Evolutionary conservation across 768 basidiomycete species (phyloP).

Genomic region (Clavulina sp.): DNA sequence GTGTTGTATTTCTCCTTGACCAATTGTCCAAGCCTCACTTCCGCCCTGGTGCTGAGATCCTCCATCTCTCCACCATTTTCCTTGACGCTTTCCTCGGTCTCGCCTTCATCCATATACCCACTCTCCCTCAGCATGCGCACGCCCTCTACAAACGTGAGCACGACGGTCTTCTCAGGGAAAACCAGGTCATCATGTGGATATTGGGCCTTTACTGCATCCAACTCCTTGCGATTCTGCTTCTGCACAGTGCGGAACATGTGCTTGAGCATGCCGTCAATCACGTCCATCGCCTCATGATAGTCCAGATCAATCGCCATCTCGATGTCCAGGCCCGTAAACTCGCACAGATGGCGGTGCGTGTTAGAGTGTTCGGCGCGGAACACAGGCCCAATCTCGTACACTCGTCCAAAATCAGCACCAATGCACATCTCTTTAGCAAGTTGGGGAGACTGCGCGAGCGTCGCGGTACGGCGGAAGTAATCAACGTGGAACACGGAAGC

Average conservation of each 20-base stretch:
- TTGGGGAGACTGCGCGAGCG: slow-evolving; percentile 90
- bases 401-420: slow-evolving; percentile 91
- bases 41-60: slow-evolving; percentile 65
- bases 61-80: neutral
- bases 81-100: neutral
- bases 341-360: slow-evolving; percentile 93
- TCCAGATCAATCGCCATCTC: slow-evolving; percentile 98
- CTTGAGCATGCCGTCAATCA: slow-evolving; percentile 68
- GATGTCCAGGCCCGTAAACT: slow-evolving; percentile 95
- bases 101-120: slow-evolving; percentile 37
- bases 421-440: slow-evolving; percentile 98
- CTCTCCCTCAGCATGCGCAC: slow-evolving; percentile 65
- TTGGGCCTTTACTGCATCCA: slow-evolving; percentile 61
- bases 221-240: slow-evolving; percentile 60
- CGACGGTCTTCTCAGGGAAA: slow-evolving; percentile 70
- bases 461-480: slow-evolving; percentile 94
- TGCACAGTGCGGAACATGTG: slow-evolving; percentile 71
- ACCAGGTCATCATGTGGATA: slow-evolving; percentile 93
- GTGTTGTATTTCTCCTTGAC: slow-evolving; percentile 88
- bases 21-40: slow-evolving; percentile 77
- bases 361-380: slow-evolving; percentile 96
- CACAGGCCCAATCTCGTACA: slow-evolving; percentile 90
- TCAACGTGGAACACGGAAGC: slow-evolving; percentile 93
- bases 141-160: slow-evolving; percentile 73
- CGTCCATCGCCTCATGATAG: slow-evolving; percentile 90